Conservation (phyloP, 1,284 basidiomycete genomes). For the Heterobasidion occidentale region DNA sequence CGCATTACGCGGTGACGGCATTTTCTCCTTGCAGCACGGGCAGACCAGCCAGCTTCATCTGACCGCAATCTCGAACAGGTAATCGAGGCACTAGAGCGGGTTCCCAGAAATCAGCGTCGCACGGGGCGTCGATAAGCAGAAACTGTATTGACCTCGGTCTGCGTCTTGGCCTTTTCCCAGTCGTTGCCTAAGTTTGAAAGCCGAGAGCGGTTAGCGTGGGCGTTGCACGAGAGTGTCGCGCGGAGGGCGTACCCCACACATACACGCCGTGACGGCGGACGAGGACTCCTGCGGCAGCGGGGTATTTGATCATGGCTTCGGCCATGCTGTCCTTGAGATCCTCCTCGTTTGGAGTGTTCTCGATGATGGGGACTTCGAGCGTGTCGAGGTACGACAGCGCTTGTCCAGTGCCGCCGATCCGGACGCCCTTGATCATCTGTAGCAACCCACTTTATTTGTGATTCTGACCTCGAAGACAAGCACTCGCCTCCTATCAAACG, state of each 20-base stretch:
- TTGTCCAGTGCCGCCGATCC: slow-evolving; percentile 63
- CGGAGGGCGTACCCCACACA: slow-evolving; percentile 60
- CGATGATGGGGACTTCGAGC: slow-evolving; percentile 80
- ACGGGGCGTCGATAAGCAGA: background rate
- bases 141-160: slow-evolving; percentile 51
- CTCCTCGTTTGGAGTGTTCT: slow-evolving; percentile 84
- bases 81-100: slow-evolving; percentile 64
- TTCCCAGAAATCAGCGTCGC: slow-evolving; percentile 1
- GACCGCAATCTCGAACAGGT: slow-evolving; percentile 79
- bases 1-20: slow-evolving; percentile 3
- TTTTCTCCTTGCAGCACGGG: slow-evolving; percentile 24
- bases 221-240: background rate
- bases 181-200: slow-evolving; percentile 41
- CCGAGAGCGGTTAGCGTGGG: background rate
- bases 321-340: slow-evolving; percentile 83
- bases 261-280: slow-evolving; percentile 81
- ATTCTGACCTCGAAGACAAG: too few species aligned
- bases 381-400: slow-evolving; percentile 79
- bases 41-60: slow-evolving; percentile 62
- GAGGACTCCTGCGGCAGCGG: slow-evolving; percentile 71
- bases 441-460: too few species aligned
- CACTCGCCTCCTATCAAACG: slow-evolving; percentile 8
- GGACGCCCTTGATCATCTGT: slow-evolving; percentile 85
- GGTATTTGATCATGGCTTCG: slow-evolving; percentile 70
- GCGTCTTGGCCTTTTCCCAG: slow-evolving; percentile 87